phyloP scores from a whole-genome alignment of 2,329 filamentous ascomycete genomes.

The Sclerotinia sclerotiorum region DNA sequence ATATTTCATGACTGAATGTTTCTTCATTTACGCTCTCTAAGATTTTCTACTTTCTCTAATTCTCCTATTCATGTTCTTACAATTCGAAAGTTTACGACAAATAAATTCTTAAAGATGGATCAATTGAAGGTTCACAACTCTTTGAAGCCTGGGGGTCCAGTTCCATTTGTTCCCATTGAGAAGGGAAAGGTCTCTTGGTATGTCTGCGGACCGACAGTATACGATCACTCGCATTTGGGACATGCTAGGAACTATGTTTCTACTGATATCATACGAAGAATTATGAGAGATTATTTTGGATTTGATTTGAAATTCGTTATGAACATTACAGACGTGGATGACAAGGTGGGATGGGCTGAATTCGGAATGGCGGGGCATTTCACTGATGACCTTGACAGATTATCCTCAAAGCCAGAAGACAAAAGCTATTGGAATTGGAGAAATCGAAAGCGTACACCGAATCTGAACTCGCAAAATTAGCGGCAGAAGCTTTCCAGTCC shows the following conservation, averaged over 20 bases:
- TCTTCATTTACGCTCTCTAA: conserved; percentile 23
- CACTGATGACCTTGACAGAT: conserved; percentile 20
- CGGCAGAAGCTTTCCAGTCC: conserved; percentile 53
- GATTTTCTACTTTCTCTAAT: conserved; percentile 1
- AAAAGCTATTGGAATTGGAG: conserved; percentile 76
- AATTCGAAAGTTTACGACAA: conserved; percentile 25
- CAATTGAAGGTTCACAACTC: conserved; percentile 40
- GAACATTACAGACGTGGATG: conserved; percentile 71
- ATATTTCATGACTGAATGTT: conserved; percentile 28
- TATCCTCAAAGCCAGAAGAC: conserved; percentile 61
- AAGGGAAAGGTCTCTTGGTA: conserved; percentile 57
- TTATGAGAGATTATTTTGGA: conserved; percentile 67
- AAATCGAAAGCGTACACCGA: conserved; percentile 64
- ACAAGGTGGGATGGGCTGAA: conserved; percentile 47
- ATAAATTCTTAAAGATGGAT: conserved; percentile 28
- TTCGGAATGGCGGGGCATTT: conserved; percentile 9
- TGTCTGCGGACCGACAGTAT: conserved; percentile 68
- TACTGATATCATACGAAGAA: conserved; percentile 68
- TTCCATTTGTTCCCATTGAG: conserved; percentile 32
- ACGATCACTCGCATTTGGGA: conserved; percentile 65
- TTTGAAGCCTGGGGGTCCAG: conserved; percentile 36
- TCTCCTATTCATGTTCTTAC: conserved; percentile 23
- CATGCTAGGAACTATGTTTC: conserved; percentile 74
- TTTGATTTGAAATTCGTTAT: conserved; percentile 69
- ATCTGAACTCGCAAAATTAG: conserved; percentile 50